A percentile compares a stretch with the other conserved stretches of the same genome.
Conservation (phyloP, 345 rosid species). For the Euphorbia peplus region DNA sequence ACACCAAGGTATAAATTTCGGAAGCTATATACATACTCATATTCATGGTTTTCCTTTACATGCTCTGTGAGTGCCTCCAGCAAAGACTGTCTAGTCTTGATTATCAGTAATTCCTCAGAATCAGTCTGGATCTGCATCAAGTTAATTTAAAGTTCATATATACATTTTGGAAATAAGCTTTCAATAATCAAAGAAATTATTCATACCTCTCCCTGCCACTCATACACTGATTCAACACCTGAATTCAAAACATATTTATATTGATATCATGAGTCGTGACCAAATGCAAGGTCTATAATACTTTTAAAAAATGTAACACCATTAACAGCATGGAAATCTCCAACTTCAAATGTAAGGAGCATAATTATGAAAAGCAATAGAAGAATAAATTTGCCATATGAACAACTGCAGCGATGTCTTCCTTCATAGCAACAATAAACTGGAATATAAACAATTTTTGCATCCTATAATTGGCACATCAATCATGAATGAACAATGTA, state of each 20-base stretch:
- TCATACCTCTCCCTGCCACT: constrained; percentile 88
- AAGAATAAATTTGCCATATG: not conserved
- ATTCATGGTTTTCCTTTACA: constrained; percentile 89
- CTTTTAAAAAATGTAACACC: not conserved
- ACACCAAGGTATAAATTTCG: too few relatives aligned
- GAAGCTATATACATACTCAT: constrained; percentile 60
- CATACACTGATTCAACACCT: constrained; percentile 86
- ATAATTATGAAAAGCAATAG: too few relatives aligned
- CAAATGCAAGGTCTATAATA: not conserved
- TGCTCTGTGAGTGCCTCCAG: constrained; percentile 75
- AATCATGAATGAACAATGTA: too few relatives aligned
- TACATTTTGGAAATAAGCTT: too few relatives aligned
- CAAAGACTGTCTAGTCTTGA: constrained; percentile 87
- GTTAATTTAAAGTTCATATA: not conserved
- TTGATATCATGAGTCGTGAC: not conserved
- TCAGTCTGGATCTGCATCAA: constrained; percentile 67
- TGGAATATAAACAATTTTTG: too few relatives aligned
- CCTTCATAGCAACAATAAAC: not conserved
- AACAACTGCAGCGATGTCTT: not conserved
- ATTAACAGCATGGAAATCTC: not conserved
- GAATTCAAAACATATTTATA: constrained; percentile 26
- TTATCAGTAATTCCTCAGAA: constrained; percentile 80
- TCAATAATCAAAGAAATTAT: not conserved
- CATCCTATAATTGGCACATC: too few relatives aligned
- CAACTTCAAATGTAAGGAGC: not conserved